Evolutionary conservation across 768 basidiomycete species (phyloP).

Genomic region (Naganishia vaughanmartiniae): DNA sequence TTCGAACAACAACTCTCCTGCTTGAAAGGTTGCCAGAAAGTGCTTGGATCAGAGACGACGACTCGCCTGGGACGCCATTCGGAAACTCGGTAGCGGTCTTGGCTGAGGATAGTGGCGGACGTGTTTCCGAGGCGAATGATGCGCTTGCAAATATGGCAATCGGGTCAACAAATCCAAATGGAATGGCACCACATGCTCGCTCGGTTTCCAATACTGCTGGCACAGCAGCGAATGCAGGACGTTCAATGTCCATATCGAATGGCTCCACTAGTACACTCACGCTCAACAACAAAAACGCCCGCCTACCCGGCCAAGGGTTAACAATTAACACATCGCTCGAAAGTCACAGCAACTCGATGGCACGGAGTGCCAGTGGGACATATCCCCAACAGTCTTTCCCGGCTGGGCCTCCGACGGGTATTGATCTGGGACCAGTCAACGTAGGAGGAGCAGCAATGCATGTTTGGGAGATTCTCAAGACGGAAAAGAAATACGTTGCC

Average conservation of each 20-base stretch:
- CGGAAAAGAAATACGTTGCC: constrained; percentile 92
- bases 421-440: constrained; percentile 45
- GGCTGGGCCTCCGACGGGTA: constrained; percentile 31
- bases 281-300: neutral
- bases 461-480: constrained; percentile 85
- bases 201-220: neutral
- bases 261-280: neutral
- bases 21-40: constrained; percentile 48
- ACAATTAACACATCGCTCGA: constrained; percentile 33
- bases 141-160: constrained; percentile 3
- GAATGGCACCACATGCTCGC: neutral
- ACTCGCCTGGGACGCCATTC: constrained; percentile 30
- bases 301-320: neutral
- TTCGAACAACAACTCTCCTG: constrained; percentile 47
- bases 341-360: constrained; percentile 26
- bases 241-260: constrained; percentile 5
- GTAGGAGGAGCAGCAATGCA: constrained; percentile 69
- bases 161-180: neutral
- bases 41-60: constrained; percentile 35
- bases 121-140: neutral
- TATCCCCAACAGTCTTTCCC: constrained; percentile 50
- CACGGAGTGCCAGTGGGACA: constrained; percentile 21
- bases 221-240: neutral
- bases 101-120: neutral
- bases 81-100: constrained; percentile 5